Conservation (phyloP, 179 eudicot species). For the Heliamphora pulchella region DNA sequence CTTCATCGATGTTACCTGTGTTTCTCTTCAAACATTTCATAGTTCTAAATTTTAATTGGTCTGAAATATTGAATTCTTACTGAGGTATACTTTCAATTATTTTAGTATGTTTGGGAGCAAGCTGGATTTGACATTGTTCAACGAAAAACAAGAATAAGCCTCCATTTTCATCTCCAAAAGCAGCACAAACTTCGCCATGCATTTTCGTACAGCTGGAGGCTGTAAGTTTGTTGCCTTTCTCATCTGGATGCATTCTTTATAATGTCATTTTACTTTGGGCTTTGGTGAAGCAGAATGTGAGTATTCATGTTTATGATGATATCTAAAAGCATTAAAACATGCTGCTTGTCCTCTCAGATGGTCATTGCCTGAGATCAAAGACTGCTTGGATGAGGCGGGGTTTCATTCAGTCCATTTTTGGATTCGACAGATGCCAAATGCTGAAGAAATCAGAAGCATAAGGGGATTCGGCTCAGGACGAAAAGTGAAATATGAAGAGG, state of each 20-base stretch:
- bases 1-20: background rate
- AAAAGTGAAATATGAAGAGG: conserved; percentile 81
- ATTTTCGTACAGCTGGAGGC: conserved; percentile 94
- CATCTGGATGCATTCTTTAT: background rate
- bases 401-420: conserved; percentile 75
- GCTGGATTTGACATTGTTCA: conserved; percentile 76
- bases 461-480: conserved; percentile 61
- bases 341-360: conserved; percentile 39
- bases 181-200: conserved; percentile 68
- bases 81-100: background rate
- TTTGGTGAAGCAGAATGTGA: background rate
- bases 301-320: background rate
- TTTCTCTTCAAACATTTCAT: background rate
- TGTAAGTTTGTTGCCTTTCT: conserved; percentile 44
- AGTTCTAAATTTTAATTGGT: background rate
- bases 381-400: conserved; percentile 91
- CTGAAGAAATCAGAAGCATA: conserved; percentile 47
- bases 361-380: conserved; percentile 94
- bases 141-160: conserved; percentile 85
- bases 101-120: conserved; percentile 95
- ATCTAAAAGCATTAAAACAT: background rate
- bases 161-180: conserved; percentile 69
- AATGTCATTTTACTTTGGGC: background rate
- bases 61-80: background rate
- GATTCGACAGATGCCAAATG: conserved; percentile 79